Base-by-base conservation (phyloP, 495 filamentous ascomycete genomes). In the Oidiodendron maius region DNA sequence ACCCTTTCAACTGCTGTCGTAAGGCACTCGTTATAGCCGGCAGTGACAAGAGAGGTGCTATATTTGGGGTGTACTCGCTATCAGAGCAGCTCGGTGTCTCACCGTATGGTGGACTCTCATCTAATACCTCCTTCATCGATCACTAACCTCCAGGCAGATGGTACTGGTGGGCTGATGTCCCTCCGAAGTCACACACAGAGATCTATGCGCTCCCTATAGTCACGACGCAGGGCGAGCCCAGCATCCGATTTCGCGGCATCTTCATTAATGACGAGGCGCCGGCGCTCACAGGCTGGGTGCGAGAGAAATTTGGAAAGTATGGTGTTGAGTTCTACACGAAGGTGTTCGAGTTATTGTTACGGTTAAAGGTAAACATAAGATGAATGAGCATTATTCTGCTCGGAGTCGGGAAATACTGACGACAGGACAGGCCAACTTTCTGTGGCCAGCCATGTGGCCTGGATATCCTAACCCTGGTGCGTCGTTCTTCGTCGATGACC, bases 231-330 rank as follows among this genome's bases (percentile, higher is more conserved):
- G 75, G 71, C 3, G 66, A 79, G 17, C 83, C 84, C 17, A 75
- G 70, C 0, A 75, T 89, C 46, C 83, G 83, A 57, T 89, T 84
- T 62, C 75, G 84, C 5, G 84, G 83, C 8, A 78, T 89, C 60
- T 89, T 89, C 67, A 65, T 89, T 56, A 88, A 89, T 59, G 84
- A 88, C 46, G 83, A 89, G 56, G 77, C 81, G 38, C 84, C 84
- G 1, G 79, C 80, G 0, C 60, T 88, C 40, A 83, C 82, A 0
- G 76, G 76, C 41, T 89, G 81, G 81, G 72, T 86, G 17, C 65
- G 75, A 36, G 60, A 56, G 61, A 69, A 61, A 6, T 83, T 75
- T 39, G 81, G 80, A 3, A 74, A 72, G 0, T 89, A 76, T 51
- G 75, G 76, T n/a, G 64, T 69, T 10, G 70, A 75, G 4, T 86